Percentiles rank a stretch among this genome's conserved stretches.
phyloP scores from a whole-genome alignment of 345 rosid genomes.

The Citrus mangshanensis region DNA sequence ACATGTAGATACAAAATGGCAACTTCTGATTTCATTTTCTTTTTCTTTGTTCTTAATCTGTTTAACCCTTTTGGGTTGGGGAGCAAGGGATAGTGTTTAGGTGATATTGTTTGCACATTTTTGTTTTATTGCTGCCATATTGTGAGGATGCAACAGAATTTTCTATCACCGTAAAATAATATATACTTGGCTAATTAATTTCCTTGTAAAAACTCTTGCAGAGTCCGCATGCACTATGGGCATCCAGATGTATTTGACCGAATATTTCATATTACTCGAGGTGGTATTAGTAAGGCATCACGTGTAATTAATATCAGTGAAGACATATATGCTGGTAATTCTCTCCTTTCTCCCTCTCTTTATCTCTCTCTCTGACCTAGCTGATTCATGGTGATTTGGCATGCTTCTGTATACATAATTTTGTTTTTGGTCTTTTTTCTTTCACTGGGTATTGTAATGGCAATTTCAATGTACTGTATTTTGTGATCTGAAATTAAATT shows the following conservation, averaged over 20 bases:
- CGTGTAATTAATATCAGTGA: slow-evolving; percentile 96
- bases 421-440: not conserved
- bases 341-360: not conserved
- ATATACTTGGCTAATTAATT: not conserved
- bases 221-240: slow-evolving; percentile 99
- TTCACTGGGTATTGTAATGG: not conserved
- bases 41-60: not conserved
- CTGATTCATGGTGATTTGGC: not conserved
- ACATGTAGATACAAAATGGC: not conserved
- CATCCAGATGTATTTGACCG: slow-evolving; percentile 99
- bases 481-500: slow-evolving; percentile 8
- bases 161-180: not conserved
- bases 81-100: not conserved
- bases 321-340: slow-evolving; percentile 91
- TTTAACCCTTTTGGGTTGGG: not conserved
- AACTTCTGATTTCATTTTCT: not conserved
- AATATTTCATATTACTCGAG: slow-evolving; percentile 91
- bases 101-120: not conserved
- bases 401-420: not conserved
- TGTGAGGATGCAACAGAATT: not conserved
- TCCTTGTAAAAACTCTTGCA: slow-evolving; percentile 36
- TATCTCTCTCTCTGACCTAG: not conserved
- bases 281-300: slow-evolving; percentile 98
- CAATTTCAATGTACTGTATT: not conserved
- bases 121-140: not conserved